Evolutionary conservation across 345 rosid genomes (phyloP), one percentile per base, ranked within the genome.

Genomic region (Eucalyptus regnans): DNA sequence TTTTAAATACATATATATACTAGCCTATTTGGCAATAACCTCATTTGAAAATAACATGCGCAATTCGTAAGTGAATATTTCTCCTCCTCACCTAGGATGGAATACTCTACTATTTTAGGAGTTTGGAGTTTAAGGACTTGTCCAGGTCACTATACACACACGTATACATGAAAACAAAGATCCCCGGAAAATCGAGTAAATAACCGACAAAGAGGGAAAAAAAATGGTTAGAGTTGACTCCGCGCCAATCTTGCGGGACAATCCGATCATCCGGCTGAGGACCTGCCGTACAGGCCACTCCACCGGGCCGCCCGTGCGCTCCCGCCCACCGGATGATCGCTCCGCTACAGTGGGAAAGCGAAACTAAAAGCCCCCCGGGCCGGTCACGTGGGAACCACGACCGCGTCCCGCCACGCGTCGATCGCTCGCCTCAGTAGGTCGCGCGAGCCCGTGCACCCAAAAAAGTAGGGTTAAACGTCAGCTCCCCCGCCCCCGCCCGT

Each of bases 1-100:
- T 52, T 52, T 49, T 49, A 49, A 11, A 18, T 52, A 7, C 7
- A 50, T 50, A 52, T 18, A 51, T 16, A 51, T 3, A 7, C 56
- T 7, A 52, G 0, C 23, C 1, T 52, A 52, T 1, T 7, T 52
- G 23, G 0, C 0, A 1, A 0, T 18, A 52, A 1, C 22, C 1
- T 52, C 10, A 1, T 18, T 7, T 52, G 25, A 52, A 52, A 9
- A 20, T 20, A 8, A 52, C 25, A 52, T 0, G 5, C 7, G 0
- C 8, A 51, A 17, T 52, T 52, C 0, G 5, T 52, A 20, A 52
- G 2, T 52, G 3, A 52, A 52, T 52, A 52, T 18, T 52, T 52
- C 0, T 52, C 22, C 0, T 52, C 0, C 2, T 2, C 25, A 52
- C 58, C 25, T 52, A 52, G 0, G 25, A 52, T 1, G 5, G 25